Conservation (phyloP, 2,329 filamentous ascomycete genomes). For the Lasiodiplodia gonubiensis region DNA sequence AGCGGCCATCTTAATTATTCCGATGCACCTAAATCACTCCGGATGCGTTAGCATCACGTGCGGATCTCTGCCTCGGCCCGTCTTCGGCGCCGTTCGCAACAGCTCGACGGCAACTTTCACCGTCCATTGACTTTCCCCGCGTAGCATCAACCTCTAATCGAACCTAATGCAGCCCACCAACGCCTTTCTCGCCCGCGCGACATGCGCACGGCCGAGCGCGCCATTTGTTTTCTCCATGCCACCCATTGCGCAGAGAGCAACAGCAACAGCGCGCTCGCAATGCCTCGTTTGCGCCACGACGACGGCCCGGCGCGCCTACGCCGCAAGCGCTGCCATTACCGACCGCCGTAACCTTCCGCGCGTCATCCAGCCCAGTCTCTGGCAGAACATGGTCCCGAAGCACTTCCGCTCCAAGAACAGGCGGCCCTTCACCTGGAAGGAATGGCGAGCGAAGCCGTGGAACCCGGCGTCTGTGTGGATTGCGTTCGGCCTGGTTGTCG, state of each 20-base stretch:
- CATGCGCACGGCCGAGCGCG: not conserved
- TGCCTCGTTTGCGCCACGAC: conserved; percentile 17
- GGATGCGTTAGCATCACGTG: not conserved
- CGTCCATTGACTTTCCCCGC: not conserved
- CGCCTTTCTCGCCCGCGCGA: not conserved
- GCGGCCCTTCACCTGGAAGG: conserved; percentile 1
- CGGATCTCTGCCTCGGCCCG: not conserved
- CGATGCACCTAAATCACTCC: not conserved
- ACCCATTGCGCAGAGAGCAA: not conserved
- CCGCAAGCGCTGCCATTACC: not conserved
- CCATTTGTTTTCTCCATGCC: not conserved
- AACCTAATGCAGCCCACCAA: not conserved
- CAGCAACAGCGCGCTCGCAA: conserved; percentile 3
- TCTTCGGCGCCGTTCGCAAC: not conserved
- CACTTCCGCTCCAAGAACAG: conserved; percentile 34
- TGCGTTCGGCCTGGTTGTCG: conserved; percentile 74
- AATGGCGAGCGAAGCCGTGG: conserved; percentile 44
- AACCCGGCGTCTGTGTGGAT: conserved; percentile 71
- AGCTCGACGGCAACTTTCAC: not conserved
- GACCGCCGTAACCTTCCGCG: conserved; percentile 40
- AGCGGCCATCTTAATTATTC: not conserved
- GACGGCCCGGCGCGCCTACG: conserved; percentile 32
- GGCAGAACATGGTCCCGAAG: conserved; percentile 46
- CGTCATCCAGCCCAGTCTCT: conserved; percentile 45
- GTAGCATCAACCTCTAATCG: conserved; percentile 1